Conservation (phyloP, 1,139 yeast species). For the Pneumocystis wakefieldiae region DNA sequence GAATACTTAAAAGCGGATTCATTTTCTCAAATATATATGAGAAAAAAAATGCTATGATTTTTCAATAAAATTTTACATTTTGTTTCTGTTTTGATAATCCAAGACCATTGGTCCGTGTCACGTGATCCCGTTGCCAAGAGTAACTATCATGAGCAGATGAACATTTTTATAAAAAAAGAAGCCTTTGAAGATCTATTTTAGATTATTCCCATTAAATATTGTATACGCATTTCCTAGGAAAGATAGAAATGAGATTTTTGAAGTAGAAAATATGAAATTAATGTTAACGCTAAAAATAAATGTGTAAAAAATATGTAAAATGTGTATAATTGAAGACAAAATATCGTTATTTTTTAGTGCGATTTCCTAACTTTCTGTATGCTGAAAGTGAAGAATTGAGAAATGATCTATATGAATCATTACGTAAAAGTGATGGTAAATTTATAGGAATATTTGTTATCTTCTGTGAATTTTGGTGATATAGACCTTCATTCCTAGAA, state of each 20-base stretch:
- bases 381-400: not conserved
- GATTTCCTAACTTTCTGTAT: not conserved
- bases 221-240: too few species aligned
- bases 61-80: not conserved
- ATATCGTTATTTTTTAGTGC: not conserved
- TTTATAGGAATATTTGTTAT: not conserved
- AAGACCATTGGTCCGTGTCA: too few species aligned
- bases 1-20: not conserved
- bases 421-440: not conserved
- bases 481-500: not conserved
- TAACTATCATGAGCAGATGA: too few species aligned
- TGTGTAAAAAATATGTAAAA: too few species aligned
- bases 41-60: not conserved
- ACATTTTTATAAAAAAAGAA: too few species aligned
- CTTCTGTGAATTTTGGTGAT: not conserved
- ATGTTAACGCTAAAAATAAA: too few species aligned
- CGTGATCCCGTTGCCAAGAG: too few species aligned
- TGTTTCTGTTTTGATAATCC: not conserved
- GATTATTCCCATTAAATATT: too few species aligned
- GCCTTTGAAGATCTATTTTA: too few species aligned
- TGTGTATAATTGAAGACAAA: not conserved
- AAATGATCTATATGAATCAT: not conserved
- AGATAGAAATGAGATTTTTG: too few species aligned
- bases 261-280: too few species aligned
- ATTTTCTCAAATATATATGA: not conserved